Evolutionary conservation across 352 stramenopile genomes (phyloP), one percentile per base, ranked within the genome.

Genomic region (Pythium coloratum): DNA sequence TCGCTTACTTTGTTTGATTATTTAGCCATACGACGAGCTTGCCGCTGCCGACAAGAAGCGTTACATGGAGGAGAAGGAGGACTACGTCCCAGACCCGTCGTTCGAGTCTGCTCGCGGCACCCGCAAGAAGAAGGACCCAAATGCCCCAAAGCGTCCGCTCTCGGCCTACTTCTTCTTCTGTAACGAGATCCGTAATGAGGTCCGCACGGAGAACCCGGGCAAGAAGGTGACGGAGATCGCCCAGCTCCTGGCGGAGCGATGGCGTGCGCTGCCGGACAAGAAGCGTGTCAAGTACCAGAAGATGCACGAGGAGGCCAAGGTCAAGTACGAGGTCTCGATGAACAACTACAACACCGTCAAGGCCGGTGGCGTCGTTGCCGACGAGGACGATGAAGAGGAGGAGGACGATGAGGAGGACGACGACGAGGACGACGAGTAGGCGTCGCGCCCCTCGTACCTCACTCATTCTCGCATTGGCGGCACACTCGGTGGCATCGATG

Each of bases 121-220:
- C 32, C 84, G 85, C 66, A 94, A 93, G 78, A 96, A 90, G 68
- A 98, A 98, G 69, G 96, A 98, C 77, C 92, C 92, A 16, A 91
- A 92, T 67, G 94, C 94, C 6, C 96, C 96, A 30, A 99, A 99
- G 88, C 88, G 92, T 61, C 91, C 95, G 71, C 86, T 97, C 71
- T 98, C 90, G 24, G 90, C 96, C 1, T 98, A 98, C 76, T 91
- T 99, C 40, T 94, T 98, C 70, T 99, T 98, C 72, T 97, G 94
- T 69, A 98, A 98, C 70, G 92, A 96, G 50, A 96, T 97, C 71
- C 87, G 93, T 67, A 81, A 91, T 51, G 71, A 84, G 34, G 94
- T 97, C 70, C 93, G 94, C 50, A 78, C 91, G 13, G 91, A 97
- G 71, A 98, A 98, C 81, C 95, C 95, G 33, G 90, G 88, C 78